Percentiles rank a stretch among this genome's conserved stretches.
Conservation (phyloP, 257 asterid species). For the Solanum etuberosum region DNA sequence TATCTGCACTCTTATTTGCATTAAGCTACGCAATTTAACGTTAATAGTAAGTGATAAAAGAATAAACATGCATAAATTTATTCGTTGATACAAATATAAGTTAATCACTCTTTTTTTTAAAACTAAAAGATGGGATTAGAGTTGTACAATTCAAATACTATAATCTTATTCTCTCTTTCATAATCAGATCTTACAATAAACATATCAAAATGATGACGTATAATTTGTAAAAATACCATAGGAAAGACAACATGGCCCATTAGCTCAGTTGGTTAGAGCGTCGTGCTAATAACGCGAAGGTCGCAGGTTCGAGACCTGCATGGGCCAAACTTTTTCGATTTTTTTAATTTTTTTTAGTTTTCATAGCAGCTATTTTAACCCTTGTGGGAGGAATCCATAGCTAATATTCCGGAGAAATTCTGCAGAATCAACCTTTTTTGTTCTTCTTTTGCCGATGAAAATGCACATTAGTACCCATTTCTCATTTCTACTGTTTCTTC, state of each 20-base stretch:
- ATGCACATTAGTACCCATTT: neutral
- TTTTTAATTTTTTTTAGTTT: neutral
- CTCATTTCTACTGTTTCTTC: slow-evolving; percentile 1
- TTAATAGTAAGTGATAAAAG: neutral
- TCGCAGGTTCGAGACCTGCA: slow-evolving; percentile 15
- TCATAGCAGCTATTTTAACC: neutral
- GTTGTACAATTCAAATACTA: neutral
- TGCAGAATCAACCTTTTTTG: neutral
- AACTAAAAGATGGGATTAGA: neutral
- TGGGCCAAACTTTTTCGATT: neutral
- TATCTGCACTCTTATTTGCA: neutral
- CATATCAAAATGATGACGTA: accelerated
- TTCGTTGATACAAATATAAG: no score
- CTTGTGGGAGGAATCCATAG: neutral
- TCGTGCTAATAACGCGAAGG: slow-evolving; percentile 33
- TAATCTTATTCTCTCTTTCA: neutral
- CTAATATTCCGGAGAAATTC: neutral
- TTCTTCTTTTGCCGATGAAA: neutral
- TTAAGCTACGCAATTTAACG: neutral
- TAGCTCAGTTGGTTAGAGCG: slow-evolving; percentile 29
- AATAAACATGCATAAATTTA: neutral
- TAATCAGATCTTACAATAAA: neutral
- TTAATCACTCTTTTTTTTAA: neutral
- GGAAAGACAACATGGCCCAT: neutral
- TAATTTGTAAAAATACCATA: accelerated